Conservation (phyloP, 805 yeast genomes). For the Kodamaea neixiangensis region DNA sequence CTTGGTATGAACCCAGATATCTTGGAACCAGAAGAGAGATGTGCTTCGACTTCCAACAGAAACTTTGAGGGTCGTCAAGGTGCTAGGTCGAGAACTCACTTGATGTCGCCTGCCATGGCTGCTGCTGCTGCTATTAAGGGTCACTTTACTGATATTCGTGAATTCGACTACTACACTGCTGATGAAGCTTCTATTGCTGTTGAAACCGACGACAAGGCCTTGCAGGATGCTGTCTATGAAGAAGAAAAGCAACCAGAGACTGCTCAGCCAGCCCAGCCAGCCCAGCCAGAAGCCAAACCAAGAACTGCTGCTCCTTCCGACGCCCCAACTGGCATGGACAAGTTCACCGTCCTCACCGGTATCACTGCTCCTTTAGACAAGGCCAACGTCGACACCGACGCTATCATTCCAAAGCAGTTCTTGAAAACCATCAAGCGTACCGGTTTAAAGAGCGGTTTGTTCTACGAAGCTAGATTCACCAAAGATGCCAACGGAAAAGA, state of each 20-base stretch:
- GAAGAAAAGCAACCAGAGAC: constrained; percentile 63
- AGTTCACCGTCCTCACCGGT: constrained; percentile 75
- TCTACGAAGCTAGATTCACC: constrained; percentile 82
- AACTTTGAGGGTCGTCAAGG: constrained; percentile 99
- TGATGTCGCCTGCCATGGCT: constrained; percentile 99
- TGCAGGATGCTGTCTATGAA: constrained; percentile 70
- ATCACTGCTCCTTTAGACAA: constrained; percentile 92
- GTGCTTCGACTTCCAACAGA: constrained; percentile 98
- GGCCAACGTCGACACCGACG: constrained; percentile 97
- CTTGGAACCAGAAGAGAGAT: constrained; percentile 90
- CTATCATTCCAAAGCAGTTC: constrained; percentile 98
- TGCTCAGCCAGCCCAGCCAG: constrained; percentile 42
- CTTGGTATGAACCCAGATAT: constrained; percentile 99
- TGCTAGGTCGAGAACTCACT: constrained; percentile 90
- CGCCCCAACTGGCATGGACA: constrained; percentile 61
- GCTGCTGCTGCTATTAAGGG: constrained; percentile 97
- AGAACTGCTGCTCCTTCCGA: constrained; percentile 17
- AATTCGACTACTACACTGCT: constrained; percentile 60
- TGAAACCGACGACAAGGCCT: constrained; percentile 51
- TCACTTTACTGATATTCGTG: constrained; percentile 87
- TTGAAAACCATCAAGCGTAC: constrained; percentile 97
- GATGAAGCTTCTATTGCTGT: constrained; percentile 62
- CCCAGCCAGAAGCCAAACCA: constrained; percentile 27
- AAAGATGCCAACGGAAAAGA: constrained; percentile 69
- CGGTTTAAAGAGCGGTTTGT: constrained; percentile 84